Percentiles rank a stretch among this genome's conserved stretches.
phyloP scores from a whole-genome alignment of 2,329 filamentous ascomycete genomes.

The Thielaviopsis euricoi region DNA sequence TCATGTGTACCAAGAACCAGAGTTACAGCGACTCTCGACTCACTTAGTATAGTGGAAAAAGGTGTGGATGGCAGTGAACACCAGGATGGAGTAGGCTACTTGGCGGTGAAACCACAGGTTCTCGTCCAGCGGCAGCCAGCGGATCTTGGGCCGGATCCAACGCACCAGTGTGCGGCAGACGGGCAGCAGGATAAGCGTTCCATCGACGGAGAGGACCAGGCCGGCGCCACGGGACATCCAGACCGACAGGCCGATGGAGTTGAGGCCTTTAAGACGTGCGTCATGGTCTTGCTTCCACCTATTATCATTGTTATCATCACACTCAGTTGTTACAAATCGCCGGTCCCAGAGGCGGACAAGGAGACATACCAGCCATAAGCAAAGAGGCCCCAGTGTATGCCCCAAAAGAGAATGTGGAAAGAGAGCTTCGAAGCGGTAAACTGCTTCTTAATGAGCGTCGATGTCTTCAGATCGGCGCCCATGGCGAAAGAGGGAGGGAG shows the following conservation, averaged over 20 bases:
- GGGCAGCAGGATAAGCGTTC: conserved; percentile 74
- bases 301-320: too few species aligned
- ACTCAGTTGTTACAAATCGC: conserved; percentile 16
- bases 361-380: conserved; percentile 64
- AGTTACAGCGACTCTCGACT: too few species aligned
- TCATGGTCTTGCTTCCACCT: conserved; percentile 70
- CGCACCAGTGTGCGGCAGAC: conserved; percentile 87
- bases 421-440: conserved; percentile 53
- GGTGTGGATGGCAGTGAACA: conserved; percentile 69
- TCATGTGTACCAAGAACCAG: background rate
- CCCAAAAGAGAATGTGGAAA: conserved; percentile 73
- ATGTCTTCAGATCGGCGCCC: conserved; percentile 25
- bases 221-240: conserved; percentile 94
- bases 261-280: conserved; percentile 54
- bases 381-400: conserved; percentile 60
- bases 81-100: conserved; percentile 71
- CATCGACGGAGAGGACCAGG: conserved; percentile 69
- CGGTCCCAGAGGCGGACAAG: background rate
- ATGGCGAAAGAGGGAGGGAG: conserved; percentile 15
- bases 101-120: conserved; percentile 95
- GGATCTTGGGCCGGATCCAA: conserved; percentile 69
- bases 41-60: conserved; percentile 75
- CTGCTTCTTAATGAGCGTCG: conserved; percentile 41
- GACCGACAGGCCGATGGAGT: conserved; percentile 71
- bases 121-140: conserved; percentile 87